Percentiles rank a stretch among this genome's conserved stretches.
Evolutionary conservation across 2,329 filamentous ascomycete genomes (phyloP).

Genomic region (Grosmannia serpens): DNA sequence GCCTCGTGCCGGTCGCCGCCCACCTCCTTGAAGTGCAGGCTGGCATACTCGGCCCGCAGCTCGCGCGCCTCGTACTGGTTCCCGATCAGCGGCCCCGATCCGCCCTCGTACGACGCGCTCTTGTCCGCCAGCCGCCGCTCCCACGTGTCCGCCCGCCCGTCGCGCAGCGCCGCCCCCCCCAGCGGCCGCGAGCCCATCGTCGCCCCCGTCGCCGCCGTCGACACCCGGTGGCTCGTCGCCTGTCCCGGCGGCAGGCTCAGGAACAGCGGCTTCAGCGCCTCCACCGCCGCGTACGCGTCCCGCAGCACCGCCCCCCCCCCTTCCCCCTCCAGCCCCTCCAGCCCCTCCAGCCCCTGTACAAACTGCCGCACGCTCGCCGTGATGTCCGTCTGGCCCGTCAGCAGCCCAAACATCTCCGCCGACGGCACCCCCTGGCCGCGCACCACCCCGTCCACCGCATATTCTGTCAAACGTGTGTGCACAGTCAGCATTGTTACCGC

Average conservation of each 20-base stretch:
- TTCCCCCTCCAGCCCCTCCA: too few species aligned
- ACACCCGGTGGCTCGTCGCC: not conserved
- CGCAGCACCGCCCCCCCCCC: not conserved
- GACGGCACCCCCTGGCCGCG: not conserved
- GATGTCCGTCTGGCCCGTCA: constrained; percentile 3
- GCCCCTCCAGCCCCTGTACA: not conserved
- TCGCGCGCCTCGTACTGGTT: constrained; percentile 6
- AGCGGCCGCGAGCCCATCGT: constrained; percentile 2
- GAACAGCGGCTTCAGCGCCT: constrained; percentile 3
- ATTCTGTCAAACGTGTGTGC: not conserved
- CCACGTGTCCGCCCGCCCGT: constrained; percentile 6
- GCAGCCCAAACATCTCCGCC: not conserved
- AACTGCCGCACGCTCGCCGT: not conserved
- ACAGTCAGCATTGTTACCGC: not conserved
- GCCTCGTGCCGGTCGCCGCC: not conserved
- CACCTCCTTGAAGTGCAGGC: constrained; percentile 6
- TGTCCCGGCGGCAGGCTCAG: constrained; percentile 3
- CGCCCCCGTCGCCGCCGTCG: not conserved
- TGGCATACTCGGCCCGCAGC: constrained; percentile 10
- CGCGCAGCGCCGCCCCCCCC: constrained; percentile 2
- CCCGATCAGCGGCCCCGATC: constrained; percentile 2
- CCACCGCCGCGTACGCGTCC: not conserved
- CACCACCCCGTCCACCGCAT: not conserved
- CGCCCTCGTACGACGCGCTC: not conserved
- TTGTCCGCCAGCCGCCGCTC: constrained; percentile 4